A percentile compares a stretch with the other conserved stretches of the same genome.
phyloP scores from a whole-genome alignment of 768 basidiomycete genomes.

The Trametes cingulata region DNA sequence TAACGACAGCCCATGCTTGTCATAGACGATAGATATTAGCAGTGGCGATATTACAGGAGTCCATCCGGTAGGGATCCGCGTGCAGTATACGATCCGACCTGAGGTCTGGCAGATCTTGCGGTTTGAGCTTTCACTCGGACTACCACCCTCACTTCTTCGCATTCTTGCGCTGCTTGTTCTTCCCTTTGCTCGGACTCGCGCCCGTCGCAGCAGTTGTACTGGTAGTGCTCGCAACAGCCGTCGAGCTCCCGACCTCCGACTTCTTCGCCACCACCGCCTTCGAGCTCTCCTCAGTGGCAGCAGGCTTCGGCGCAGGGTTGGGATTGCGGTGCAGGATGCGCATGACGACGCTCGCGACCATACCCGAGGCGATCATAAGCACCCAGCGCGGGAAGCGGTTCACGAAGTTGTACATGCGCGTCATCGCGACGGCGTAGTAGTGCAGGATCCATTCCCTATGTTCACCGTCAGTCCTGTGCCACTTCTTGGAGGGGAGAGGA shows the following conservation, averaged over 20 bases:
- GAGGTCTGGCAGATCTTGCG: constrained; percentile 9
- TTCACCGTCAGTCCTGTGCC: not conserved
- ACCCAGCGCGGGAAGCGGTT: constrained; percentile 70
- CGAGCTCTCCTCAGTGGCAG: not conserved
- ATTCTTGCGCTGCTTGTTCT: constrained; percentile 35
- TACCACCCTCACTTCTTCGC: constrained; percentile 33
- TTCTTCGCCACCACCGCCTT: not conserved
- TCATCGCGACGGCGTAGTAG: constrained; percentile 50
- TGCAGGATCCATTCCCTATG: constrained; percentile 70
- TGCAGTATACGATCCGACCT: not conserved
- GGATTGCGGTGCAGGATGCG: constrained; percentile 54
- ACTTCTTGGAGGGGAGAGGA: not conserved
- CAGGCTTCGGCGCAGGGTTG: not conserved
- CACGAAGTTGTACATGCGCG: constrained; percentile 52
- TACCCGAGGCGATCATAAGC: constrained; percentile 65
- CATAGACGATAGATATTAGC: not conserved
- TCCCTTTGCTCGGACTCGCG: constrained; percentile 21
- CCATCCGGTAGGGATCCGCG: not conserved
- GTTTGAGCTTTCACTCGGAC: not conserved
- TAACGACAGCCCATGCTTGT: not conserved
- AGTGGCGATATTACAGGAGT: constrained; percentile 1
- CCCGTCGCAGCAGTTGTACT: constrained; percentile 14
- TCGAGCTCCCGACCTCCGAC: not conserved
- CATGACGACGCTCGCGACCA: constrained; percentile 64
- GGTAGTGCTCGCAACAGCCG: constrained; percentile 7